Evolutionary conservation across 768 basidiomycete genomes (phyloP).

Genomic region (Chalciporus piperatus): DNA sequence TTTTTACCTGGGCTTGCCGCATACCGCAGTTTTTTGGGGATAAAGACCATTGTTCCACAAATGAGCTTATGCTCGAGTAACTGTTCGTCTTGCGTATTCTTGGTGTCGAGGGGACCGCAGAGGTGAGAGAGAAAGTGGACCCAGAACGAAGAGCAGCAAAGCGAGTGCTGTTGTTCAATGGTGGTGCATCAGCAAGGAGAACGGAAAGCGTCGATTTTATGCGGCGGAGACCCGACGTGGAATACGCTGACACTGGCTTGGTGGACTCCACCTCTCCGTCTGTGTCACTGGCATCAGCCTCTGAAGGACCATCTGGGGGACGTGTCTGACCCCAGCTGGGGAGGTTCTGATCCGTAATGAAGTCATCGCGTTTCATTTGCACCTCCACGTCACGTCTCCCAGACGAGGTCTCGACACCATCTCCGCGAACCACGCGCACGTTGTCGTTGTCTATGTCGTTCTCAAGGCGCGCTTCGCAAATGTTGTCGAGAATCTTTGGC

Average conservation of each 20-base stretch:
- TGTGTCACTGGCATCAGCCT: neutral
- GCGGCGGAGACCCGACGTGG: constrained; percentile 23
- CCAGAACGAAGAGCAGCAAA: constrained; percentile 6
- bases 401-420: constrained; percentile 56
- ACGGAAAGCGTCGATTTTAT: constrained; percentile 32
- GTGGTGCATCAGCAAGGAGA: constrained; percentile 18
- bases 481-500: constrained; percentile 50
- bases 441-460: constrained; percentile 68
- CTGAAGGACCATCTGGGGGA: constrained; percentile 1
- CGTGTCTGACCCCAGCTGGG: constrained; percentile 50
- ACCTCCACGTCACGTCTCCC: constrained; percentile 42
- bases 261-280: constrained; percentile 5
- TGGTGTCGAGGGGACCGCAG: constrained; percentile 43
- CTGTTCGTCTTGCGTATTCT: constrained; percentile 47
- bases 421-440: constrained; percentile 68
- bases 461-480: constrained; percentile 60
- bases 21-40: constrained; percentile 57
- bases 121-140: constrained; percentile 33
- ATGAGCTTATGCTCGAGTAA: constrained; percentile 55
- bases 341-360: constrained; percentile 36
- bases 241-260: constrained; percentile 4
- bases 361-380: constrained; percentile 28
- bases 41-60: constrained; percentile 57
- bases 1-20: constrained; percentile 34
- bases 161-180: constrained; percentile 10